Evolutionary conservation across 2,329 filamentous ascomycete species (phyloP).

Genomic region (Mariannaea elegans): DNA sequence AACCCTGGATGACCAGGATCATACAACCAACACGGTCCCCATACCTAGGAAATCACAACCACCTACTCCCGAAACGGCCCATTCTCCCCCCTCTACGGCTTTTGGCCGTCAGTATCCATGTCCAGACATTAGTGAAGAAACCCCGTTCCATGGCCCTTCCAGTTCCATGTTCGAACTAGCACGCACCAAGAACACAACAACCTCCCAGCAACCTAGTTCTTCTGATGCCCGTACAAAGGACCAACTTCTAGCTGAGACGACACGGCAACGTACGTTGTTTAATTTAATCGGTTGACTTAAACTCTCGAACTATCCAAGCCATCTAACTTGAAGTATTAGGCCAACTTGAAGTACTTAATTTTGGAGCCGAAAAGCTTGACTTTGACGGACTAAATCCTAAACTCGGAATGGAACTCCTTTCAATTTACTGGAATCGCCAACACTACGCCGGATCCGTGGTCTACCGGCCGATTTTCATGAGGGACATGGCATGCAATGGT

Average conservation of each 20-base stretch:
- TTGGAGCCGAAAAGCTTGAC: constrained; percentile 56
- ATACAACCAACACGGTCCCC: too few relatives aligned
- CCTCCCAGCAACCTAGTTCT: too few relatives aligned
- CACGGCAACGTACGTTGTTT: constrained; percentile 11
- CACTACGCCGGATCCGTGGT: constrained; percentile 54
- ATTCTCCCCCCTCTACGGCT: background rate
- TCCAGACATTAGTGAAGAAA: constrained; percentile 21
- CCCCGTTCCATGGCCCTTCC: constrained; percentile 34
- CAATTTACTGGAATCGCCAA: constrained; percentile 63
- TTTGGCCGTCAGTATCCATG: background rate
- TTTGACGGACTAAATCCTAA: constrained; percentile 64
- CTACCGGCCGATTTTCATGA: constrained; percentile 63
- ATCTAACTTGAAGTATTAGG: too few relatives aligned
- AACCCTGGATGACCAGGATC: too few relatives aligned
- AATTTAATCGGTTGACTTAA: too few relatives aligned
- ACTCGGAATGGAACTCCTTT: constrained; percentile 58
- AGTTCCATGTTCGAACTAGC: constrained; percentile 24
- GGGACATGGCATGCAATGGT: constrained; percentile 61
- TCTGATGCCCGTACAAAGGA: background rate
- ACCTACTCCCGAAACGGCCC: background rate
- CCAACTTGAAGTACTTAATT: constrained; percentile 60
- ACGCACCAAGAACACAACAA: background rate
- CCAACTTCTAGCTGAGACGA: constrained; percentile 25
- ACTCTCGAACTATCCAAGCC: too few relatives aligned
- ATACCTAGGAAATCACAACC: background rate